A percentile compares a stretch with the other conserved stretches of the same genome.
phyloP scores from a whole-genome alignment of 108 stramenopile species.

The Asterionellopsis glacialis region DNA sequence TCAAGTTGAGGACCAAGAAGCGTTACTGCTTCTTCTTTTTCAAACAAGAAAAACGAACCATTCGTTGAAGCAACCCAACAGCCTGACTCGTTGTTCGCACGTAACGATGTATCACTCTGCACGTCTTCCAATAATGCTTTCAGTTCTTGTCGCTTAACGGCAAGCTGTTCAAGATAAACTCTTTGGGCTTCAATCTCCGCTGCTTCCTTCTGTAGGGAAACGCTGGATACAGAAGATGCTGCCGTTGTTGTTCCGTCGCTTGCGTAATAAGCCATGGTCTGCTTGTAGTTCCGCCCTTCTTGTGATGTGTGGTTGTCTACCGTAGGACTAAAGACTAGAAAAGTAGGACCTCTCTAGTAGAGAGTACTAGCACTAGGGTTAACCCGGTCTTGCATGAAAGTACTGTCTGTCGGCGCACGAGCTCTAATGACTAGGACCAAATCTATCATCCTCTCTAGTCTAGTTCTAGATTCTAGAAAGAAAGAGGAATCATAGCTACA shows the following conservation, averaged over 20 bases:
- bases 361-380: too few species aligned
- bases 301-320: too few species aligned
- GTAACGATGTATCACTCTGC: neutral
- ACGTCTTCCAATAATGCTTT: neutral
- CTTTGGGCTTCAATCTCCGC: neutral
- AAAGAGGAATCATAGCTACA: too few species aligned
- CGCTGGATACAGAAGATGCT: neutral
- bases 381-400: too few species aligned
- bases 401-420: too few species aligned
- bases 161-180: neutral
- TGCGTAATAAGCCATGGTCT: too few species aligned
- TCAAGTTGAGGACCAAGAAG: neutral
- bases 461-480: too few species aligned
- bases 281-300: too few species aligned
- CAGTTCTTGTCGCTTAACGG: neutral
- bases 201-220: neutral
- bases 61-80: neutral
- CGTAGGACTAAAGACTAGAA: too few species aligned
- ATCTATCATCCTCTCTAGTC: too few species aligned
- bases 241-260: neutral
- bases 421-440: too few species aligned
- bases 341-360: too few species aligned
- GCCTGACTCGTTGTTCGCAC: neutral
- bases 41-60: neutral
- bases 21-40: neutral